Percentiles rank a stretch among this genome's conserved stretches.
phyloP scores from a whole-genome alignment of 176 grass and related monocot genomes.

The Bolboschoenus planiculmis region DNA sequence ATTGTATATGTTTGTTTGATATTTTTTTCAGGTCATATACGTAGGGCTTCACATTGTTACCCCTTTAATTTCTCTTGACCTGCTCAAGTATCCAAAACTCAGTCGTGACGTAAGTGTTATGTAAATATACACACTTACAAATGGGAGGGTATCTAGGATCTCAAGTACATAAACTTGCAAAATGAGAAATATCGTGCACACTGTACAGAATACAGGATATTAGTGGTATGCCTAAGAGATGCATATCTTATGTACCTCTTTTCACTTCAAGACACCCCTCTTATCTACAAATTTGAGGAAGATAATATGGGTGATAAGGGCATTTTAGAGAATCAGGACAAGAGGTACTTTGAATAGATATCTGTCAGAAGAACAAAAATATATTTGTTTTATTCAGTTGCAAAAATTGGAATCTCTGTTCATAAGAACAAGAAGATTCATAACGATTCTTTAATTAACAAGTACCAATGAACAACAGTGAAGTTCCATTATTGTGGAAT shows the following conservation, averaged over 20 bases:
- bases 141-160: not conserved
- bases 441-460: not conserved
- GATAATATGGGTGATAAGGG: not conserved
- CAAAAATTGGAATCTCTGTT: not conserved
- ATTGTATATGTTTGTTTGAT: slow-evolving; percentile 8
- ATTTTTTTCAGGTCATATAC: slow-evolving; percentile 85
- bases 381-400: not conserved
- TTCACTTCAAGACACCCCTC: not conserved
- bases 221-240: not conserved
- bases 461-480: not conserved
- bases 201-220: not conserved
- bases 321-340: not conserved
- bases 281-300: not conserved
- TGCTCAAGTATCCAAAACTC: slow-evolving; percentile 98
- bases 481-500: slow-evolving; percentile 1
- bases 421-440: not conserved
- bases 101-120: slow-evolving; percentile 74
- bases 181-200: not conserved
- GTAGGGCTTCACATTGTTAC: slow-evolving; percentile 90
- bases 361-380: not conserved
- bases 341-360: not conserved
- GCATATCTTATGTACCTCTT: not conserved
- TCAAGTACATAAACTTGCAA: not conserved
- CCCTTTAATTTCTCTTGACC: slow-evolving; percentile 95
- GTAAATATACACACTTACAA: not conserved